phyloP scores from a whole-genome alignment of 805 yeast species.

The Osmozyma mogii region DNA sequence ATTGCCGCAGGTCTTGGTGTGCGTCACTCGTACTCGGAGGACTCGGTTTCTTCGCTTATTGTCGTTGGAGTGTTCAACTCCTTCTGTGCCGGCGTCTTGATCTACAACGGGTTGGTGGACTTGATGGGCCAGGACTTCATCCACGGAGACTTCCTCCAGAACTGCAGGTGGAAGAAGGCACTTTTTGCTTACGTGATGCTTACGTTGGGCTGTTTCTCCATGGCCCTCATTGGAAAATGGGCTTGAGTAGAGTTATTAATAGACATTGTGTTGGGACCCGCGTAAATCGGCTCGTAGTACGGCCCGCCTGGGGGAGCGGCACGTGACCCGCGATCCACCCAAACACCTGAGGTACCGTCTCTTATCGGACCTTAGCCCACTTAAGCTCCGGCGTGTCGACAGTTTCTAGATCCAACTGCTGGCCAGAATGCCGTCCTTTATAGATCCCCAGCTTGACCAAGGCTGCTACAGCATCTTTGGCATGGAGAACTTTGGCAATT shows the following conservation, averaged over 20 bases:
- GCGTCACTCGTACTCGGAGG: constrained; percentile 52
- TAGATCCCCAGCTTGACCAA: too few species aligned
- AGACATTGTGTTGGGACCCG: too few species aligned
- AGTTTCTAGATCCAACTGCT: too few species aligned
- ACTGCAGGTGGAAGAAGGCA: constrained; percentile 44
- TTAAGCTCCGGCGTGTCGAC: too few species aligned
- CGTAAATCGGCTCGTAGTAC: too few species aligned
- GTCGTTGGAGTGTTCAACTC: constrained; percentile 70
- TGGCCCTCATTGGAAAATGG: constrained; percentile 76
- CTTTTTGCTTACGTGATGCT: constrained; percentile 43
- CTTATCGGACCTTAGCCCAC: too few species aligned
- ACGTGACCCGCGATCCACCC: too few species aligned
- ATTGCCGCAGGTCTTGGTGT: constrained; percentile 76
- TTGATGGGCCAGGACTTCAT: constrained; percentile 72
- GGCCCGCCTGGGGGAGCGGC: too few species aligned
- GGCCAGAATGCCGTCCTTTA: background rate
- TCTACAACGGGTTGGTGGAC: constrained; percentile 74
- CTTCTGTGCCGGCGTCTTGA: constrained; percentile 67
- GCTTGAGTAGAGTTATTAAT: too few species aligned
- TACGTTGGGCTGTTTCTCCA: constrained; percentile 64
- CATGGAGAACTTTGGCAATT: constrained; percentile 80
- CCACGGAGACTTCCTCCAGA: constrained; percentile 54
- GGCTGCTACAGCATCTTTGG: constrained; percentile 69
- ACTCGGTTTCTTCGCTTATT: constrained; percentile 49
- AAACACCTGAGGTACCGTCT: too few species aligned